phyloP scores from a whole-genome alignment of 2,329 filamentous ascomycete species.

The Diaporthe sp. region DNA sequence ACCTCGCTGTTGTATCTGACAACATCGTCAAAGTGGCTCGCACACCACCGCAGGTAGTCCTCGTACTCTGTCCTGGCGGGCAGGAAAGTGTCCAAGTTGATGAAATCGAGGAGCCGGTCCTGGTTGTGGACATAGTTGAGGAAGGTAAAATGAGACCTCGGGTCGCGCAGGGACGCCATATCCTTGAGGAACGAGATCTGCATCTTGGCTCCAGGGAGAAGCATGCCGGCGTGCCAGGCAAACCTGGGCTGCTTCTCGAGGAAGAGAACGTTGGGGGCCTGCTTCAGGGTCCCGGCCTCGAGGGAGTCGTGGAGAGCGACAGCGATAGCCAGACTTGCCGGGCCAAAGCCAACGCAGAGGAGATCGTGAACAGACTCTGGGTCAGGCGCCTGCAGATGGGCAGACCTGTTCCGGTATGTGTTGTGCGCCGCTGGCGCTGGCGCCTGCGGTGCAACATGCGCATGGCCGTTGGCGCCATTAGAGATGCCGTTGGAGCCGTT shows the following conservation, averaged over 20 bases:
- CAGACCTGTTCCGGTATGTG: constrained; percentile 49
- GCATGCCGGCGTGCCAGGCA: constrained; percentile 96
- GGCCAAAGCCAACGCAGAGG: constrained; percentile 92
- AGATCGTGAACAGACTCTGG: constrained; percentile 82
- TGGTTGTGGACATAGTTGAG: constrained; percentile 92
- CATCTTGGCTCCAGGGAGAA: constrained; percentile 94
- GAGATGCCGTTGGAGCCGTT: constrained; percentile 36
- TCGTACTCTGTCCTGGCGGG: constrained; percentile 92
- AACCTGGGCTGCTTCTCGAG: constrained; percentile 88
- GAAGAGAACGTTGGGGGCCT: constrained; percentile 82
- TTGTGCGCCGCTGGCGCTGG: constrained; percentile 33
- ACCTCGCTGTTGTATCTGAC: constrained; percentile 87
- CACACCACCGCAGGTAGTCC: constrained; percentile 96
- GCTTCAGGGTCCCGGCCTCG: constrained; percentile 62
- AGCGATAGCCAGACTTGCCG: constrained; percentile 89
- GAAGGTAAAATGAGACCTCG: constrained; percentile 93
- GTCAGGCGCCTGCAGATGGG: constrained; percentile 58
- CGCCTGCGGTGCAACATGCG: constrained; percentile 10
- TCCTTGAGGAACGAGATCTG: constrained; percentile 99
- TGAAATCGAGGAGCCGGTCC: constrained; percentile 87
- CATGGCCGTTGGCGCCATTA: constrained; percentile 35
- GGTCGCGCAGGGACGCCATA: constrained; percentile 89
- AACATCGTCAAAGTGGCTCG: constrained; percentile 79
- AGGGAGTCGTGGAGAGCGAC: constrained; percentile 89
- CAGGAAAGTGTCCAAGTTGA: constrained; percentile 90